These are phyloP conservation scores for Penicillium simplicissimum DNA, from an alignment of 495 filamentous ascomycete species.

Conservation along the genomic window DNA sequence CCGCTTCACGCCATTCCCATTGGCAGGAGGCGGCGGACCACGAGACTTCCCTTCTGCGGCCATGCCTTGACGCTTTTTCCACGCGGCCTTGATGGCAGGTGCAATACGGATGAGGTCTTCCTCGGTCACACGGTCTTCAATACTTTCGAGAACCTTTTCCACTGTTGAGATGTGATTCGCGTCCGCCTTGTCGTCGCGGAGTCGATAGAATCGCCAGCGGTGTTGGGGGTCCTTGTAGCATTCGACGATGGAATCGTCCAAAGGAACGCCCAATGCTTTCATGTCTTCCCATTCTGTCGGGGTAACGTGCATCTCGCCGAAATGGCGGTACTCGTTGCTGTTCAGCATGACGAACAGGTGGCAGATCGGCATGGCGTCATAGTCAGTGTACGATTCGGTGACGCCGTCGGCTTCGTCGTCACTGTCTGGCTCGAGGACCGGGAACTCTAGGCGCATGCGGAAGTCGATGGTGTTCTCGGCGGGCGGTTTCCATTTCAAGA, in stretches of 20 bases:
- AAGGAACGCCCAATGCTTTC: slow-evolving; percentile 64
- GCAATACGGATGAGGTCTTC: slow-evolving; percentile 63
- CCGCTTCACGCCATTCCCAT: slow-evolving; percentile 47
- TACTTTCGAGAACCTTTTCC: slow-evolving; percentile 77
- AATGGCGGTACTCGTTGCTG: slow-evolving; percentile 60
- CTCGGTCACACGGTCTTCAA: slow-evolving; percentile 69
- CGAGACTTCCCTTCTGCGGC: slow-evolving; percentile 27
- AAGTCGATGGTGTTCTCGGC: slow-evolving; percentile 94
- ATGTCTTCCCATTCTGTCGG: slow-evolving; percentile 79
- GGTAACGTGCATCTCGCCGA: slow-evolving; percentile 67
- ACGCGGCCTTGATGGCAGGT: slow-evolving; percentile 67
- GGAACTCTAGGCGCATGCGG: slow-evolving; percentile 74
- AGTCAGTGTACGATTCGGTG: slow-evolving; percentile 53
- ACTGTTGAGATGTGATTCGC: slow-evolving; percentile 86
- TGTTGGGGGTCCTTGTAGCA: slow-evolving; percentile 72
- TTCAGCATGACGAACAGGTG: slow-evolving; percentile 58
- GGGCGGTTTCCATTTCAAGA: slow-evolving; percentile 96
- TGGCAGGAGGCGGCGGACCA: slow-evolving; percentile 25
- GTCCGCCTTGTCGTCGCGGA: slow-evolving; percentile 87
- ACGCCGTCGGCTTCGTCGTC: slow-evolving; percentile 63
- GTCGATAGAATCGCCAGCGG: slow-evolving; percentile 81
- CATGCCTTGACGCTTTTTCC: slow-evolving; percentile 61
- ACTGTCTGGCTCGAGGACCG: slow-evolving; percentile 66
- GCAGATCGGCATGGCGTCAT: slow-evolving; percentile 62
- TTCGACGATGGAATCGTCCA: slow-evolving; percentile 86